Percentiles rank a stretch among this genome's conserved stretches.
These are phyloP conservation scores for Ceratocystis cubensis DNA, from an alignment of 2,329 filamentous ascomycete genomes.

Conservation along the genomic window DNA sequence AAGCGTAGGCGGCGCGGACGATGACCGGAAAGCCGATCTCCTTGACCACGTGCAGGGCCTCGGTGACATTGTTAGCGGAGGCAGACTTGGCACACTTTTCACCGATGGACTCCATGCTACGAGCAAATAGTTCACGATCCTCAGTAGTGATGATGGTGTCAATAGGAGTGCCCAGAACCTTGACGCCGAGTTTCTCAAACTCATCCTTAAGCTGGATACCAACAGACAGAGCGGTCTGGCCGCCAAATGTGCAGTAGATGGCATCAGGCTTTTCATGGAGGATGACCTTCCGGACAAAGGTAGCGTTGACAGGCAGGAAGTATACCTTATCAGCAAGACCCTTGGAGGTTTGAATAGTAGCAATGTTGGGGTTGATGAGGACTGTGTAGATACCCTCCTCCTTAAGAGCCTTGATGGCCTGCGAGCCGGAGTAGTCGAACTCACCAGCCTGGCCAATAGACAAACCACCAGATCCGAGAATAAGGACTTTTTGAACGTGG, in stretches of 20 bases:
- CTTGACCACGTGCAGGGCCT: constrained; percentile 78
- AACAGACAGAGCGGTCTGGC: constrained; percentile 90
- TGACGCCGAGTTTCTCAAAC: constrained; percentile 81
- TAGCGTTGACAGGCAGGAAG: constrained; percentile 91
- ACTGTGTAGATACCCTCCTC: constrained; percentile 97
- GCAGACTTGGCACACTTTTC: constrained; percentile 98
- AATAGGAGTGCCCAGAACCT: constrained; percentile 90
- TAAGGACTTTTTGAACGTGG: constrained; percentile 82
- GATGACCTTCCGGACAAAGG: constrained; percentile 97
- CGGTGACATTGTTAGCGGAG: constrained; percentile 75
- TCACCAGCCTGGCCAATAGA: constrained; percentile 97
- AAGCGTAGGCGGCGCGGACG: constrained; percentile 86
- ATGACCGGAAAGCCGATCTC: constrained; percentile 94
- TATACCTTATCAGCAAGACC: constrained; percentile 97
- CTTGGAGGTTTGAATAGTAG: constrained; percentile 96
- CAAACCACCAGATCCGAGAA: constrained; percentile 86
- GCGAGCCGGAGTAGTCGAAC: constrained; percentile 96
- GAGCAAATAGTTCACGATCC: constrained; percentile 91
- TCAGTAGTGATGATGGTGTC: constrained; percentile 98
- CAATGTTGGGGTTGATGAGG: constrained; percentile 97
- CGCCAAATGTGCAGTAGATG: constrained; percentile 96
- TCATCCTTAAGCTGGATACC: constrained; percentile 97
- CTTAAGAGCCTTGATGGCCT: constrained; percentile 96
- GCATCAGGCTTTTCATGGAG: constrained; percentile 86
- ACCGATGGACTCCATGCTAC: constrained; percentile 95